These are phyloP conservation scores for Xylaria sp. DNA, from an alignment of 2,329 filamentous ascomycete genomes.

Conservation along the genomic window DNA sequence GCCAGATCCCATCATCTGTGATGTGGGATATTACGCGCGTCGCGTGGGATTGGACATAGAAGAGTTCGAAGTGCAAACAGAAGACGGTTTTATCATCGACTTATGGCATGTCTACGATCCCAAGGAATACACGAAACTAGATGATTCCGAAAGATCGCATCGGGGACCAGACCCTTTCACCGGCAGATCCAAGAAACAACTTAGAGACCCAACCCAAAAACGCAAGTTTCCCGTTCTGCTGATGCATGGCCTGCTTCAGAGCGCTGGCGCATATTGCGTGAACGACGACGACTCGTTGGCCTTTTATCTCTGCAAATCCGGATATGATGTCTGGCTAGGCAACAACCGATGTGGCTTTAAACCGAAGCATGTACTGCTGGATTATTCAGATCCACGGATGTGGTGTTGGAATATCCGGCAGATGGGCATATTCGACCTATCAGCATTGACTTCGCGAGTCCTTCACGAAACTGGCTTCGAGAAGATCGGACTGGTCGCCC, in stretches of 20 bases:
- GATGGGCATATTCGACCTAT: conserved; percentile 89
- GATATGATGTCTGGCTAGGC: conserved; percentile 95
- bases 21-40: conserved; percentile 86
- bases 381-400: conserved; percentile 84
- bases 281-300: conserved; percentile 91
- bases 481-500: conserved; percentile 84
- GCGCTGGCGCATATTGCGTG: conserved; percentile 85
- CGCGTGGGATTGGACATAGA: conserved; percentile 89
- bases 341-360: conserved; percentile 91
- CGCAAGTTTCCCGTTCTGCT: conserved; percentile 84
- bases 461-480: conserved; percentile 83
- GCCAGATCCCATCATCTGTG: conserved; percentile 78
- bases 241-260: conserved; percentile 89
- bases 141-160: conserved; percentile 60
- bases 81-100: conserved; percentile 91
- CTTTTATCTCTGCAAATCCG: conserved; percentile 90
- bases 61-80: conserved; percentile 84
- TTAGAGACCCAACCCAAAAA: conserved; percentile 54
- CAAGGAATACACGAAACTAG: conserved; percentile 69
- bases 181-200: conserved; percentile 52
- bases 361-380: conserved; percentile 77
- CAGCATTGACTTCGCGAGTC: conserved; percentile 82
- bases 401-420: conserved; percentile 97
- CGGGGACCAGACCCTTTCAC: conserved; percentile 72
- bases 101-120: conserved; percentile 93